Evolutionary conservation across 306 rosid species (phyloP).

Genomic region (Castanea crenata): DNA sequence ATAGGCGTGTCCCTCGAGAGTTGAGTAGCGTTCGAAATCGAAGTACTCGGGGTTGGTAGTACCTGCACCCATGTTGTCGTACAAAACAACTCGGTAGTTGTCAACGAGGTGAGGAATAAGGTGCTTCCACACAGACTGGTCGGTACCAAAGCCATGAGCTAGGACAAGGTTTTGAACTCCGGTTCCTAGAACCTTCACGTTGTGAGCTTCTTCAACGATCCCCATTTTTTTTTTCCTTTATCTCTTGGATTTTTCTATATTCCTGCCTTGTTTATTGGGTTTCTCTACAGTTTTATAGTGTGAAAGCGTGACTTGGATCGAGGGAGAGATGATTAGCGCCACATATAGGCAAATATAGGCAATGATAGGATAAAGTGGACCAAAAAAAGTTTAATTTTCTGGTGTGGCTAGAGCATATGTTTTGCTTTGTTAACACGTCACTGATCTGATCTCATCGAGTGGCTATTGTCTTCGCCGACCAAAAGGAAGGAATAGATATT

Average conservation of each 20-base stretch:
- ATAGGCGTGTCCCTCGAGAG: constrained; percentile 66
- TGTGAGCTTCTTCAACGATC: constrained; percentile 71
- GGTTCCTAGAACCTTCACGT: constrained; percentile 61
- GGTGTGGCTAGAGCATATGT: no score
- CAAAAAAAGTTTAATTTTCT: no score
- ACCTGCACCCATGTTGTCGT: constrained; percentile 84
- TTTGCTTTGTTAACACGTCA: no score
- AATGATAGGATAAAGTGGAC: no score
- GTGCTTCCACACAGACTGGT: constrained; percentile 85
- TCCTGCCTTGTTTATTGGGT: not conserved
- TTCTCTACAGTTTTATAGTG: no score
- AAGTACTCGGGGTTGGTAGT: constrained; percentile 85
- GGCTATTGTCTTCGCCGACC: no score
- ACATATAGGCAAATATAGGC: no score
- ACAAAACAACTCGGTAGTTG: constrained; percentile 45
- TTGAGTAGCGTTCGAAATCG: constrained; percentile 65
- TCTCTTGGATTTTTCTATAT: not conserved
- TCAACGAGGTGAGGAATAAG: constrained; percentile 62
- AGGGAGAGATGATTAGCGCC: no score
- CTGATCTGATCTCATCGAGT: no score
- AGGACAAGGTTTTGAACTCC: constrained; percentile 45
- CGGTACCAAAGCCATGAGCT: constrained; percentile 86
- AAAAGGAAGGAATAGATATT: no score
- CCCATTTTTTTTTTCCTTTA: constrained; percentile 40
- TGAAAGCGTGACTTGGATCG: not conserved